A percentile compares a stretch with the other conserved stretches of the same genome.
These are phyloP conservation scores for Boletellus ananiceps DNA, from an alignment of 768 basidiomycete species.

Conservation along the genomic window DNA sequence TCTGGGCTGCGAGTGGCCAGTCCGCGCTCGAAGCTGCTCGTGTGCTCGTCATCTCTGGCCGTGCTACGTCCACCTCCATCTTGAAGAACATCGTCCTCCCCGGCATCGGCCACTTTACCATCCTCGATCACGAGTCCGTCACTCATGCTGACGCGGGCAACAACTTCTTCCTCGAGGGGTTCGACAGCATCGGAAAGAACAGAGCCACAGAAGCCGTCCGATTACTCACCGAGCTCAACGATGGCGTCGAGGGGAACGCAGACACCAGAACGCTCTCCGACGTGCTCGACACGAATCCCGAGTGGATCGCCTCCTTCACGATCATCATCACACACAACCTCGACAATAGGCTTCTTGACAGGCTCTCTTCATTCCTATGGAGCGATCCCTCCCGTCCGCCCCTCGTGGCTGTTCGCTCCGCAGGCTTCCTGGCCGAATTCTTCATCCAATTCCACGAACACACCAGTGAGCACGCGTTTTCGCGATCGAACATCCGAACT, in stretches of 20 bases:
- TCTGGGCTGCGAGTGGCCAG: constrained; percentile 95
- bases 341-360: constrained; percentile 46
- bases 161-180: constrained; percentile 90
- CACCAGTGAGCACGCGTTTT: constrained; percentile 49
- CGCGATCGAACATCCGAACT: neutral
- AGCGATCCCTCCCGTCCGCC: constrained; percentile 51
- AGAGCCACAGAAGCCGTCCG: constrained; percentile 77
- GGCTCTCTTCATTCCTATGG: constrained; percentile 69
- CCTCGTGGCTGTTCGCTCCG: constrained; percentile 74
- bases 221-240: constrained; percentile 82
- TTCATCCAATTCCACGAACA: constrained; percentile 89
- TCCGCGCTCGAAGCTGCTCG: constrained; percentile 79
- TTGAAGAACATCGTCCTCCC: constrained; percentile 97
- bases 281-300: constrained; percentile 51
- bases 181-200: constrained; percentile 70
- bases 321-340: constrained; percentile 87
- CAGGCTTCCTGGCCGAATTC: constrained; percentile 88
- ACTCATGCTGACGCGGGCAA: constrained; percentile 81
- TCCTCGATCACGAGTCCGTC: constrained; percentile 65
- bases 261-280: constrained; percentile 52
- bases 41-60: constrained; percentile 74
- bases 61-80: constrained; percentile 82
- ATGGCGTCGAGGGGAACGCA: constrained; percentile 69
- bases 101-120: constrained; percentile 92
- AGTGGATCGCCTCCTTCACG: constrained; percentile 60